These are phyloP conservation scores for Diaporthe vexans DNA, from an alignment of 2,329 filamentous ascomycete species.

Conservation along the genomic window DNA sequence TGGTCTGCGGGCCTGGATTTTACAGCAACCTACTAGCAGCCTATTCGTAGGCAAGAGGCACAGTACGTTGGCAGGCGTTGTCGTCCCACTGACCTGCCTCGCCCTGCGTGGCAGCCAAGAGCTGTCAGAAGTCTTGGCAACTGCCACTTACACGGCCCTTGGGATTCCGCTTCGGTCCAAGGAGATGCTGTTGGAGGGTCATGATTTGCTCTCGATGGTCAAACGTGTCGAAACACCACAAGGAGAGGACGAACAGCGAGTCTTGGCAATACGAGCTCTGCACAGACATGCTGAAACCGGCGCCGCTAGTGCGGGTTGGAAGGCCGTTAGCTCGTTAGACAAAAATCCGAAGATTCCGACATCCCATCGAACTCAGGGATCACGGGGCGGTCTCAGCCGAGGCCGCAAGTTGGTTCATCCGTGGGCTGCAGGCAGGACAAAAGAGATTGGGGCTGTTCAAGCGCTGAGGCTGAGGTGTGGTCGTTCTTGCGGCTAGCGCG, in stretches of 20 bases:
- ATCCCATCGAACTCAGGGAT: conserved; percentile 7
- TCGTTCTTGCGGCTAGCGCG: conserved; percentile 7
- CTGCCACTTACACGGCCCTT: not conserved
- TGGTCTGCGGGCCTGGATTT: not conserved
- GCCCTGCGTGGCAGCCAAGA: conserved; percentile 28
- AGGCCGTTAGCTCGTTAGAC: conserved; percentile 31
- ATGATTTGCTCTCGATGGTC: conserved; percentile 22
- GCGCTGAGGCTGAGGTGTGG: conserved; percentile 23
- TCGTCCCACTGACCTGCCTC: not conserved
- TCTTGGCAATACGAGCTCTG: conserved; percentile 34
- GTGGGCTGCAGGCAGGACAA: conserved; percentile 8
- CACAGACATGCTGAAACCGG: conserved; percentile 36
- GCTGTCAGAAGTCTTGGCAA: conserved; percentile 36
- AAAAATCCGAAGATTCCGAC: not conserved
- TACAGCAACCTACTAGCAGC: not conserved
- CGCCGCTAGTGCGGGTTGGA: conserved; percentile 1
- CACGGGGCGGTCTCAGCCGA: conserved; percentile 25
- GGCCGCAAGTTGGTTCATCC: conserved; percentile 31
- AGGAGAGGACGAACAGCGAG: conserved; percentile 18
- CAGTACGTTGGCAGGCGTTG: not conserved
- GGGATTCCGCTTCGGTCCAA: not conserved
- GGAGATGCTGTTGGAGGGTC: not conserved
- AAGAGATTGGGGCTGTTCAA: conserved; percentile 6
- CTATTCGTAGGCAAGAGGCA: too few relatives aligned
- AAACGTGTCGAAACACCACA: conserved; percentile 23